phyloP scores from a whole-genome alignment of 2,329 filamentous ascomycete genomes.

The Ophiostoma triangulosporum region DNA sequence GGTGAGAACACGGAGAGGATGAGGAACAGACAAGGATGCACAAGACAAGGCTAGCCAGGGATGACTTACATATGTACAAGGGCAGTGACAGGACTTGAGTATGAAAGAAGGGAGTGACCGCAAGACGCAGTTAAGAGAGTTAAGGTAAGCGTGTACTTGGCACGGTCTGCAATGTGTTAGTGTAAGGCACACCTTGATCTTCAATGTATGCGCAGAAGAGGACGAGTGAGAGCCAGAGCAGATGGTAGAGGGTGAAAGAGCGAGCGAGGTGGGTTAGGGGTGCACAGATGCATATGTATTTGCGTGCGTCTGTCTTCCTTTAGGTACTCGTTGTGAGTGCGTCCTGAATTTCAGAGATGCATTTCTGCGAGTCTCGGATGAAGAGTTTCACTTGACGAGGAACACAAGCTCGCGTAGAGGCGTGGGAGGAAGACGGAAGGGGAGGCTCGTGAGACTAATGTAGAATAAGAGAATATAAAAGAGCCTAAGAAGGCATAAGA shows the following conservation, averaged over 20 bases:
- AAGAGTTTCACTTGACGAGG: constrained; percentile 10
- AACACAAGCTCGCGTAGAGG: constrained; percentile 13
- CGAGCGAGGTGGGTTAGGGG: not conserved
- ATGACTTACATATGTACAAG: not conserved
- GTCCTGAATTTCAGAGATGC: not conserved
- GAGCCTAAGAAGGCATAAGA: not conserved
- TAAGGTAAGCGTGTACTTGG: not conserved
- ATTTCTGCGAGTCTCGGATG: not conserved
- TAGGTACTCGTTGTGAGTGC: too few relatives aligned
- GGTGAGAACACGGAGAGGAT: too few relatives aligned
- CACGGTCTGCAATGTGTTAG: not conserved
- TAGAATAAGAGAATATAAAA: not conserved
- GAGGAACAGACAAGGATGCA: not conserved
- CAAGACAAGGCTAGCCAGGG: not conserved
- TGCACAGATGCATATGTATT: not conserved
- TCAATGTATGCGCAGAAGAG: not conserved
- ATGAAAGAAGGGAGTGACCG: not conserved
- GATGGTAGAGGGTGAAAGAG: not conserved
- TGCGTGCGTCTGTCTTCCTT: too few relatives aligned
- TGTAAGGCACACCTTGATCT: not conserved
- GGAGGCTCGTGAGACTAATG: not conserved
- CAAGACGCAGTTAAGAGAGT: not conserved
- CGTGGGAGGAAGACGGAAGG: not conserved
- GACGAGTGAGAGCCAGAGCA: not conserved
- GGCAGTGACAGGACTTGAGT: too few relatives aligned